Conservation (phyloP, 2,329 filamentous ascomycete genomes). For the Pseudogymnoascus sp. region DNA sequence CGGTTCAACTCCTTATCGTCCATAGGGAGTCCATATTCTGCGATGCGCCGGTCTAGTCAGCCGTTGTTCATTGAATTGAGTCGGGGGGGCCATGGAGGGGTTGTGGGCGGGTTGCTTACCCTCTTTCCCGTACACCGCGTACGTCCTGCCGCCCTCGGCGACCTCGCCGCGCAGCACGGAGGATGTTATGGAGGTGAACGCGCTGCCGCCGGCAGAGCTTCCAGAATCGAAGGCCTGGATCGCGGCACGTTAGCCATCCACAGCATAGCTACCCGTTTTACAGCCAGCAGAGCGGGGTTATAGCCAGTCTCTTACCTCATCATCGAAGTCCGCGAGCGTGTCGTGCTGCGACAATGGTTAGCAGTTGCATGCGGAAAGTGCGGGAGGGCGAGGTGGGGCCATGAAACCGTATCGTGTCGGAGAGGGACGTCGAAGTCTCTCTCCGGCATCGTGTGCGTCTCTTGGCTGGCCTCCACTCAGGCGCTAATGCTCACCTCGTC, state of each 20-base stretch:
- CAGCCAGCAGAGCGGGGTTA: not conserved
- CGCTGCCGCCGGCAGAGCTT: not conserved
- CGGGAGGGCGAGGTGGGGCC: not conserved
- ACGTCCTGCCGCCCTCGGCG: slow-evolving; percentile 28
- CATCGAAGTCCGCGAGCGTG: not conserved
- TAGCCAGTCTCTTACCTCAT: not conserved
- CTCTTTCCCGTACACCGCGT: slow-evolving; percentile 31
- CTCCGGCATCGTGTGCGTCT: not conserved
- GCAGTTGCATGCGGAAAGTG: not conserved
- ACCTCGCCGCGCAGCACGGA: slow-evolving; percentile 22
- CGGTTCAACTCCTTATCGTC: slow-evolving; percentile 34
- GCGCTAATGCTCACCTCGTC: slow-evolving; percentile 1
- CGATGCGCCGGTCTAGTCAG: not conserved
- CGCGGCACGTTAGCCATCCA: not conserved
- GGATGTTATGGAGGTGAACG: slow-evolving; percentile 27
- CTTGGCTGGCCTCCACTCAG: not conserved
- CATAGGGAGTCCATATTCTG: slow-evolving; percentile 34
- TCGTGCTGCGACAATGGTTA: not conserved
- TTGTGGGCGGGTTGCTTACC: slow-evolving; percentile 17
- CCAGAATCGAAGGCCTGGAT: not conserved
- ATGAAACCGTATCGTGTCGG: not conserved
- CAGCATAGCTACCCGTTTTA: not conserved
- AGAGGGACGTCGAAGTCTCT: not conserved
- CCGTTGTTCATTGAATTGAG: not conserved
- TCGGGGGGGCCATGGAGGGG: not conserved